A percentile compares a stretch with the other conserved stretches of the same genome.
Evolutionary conservation across 352 stramenopile genomes (phyloP).

Genomic region (Blastocystis sp.): DNA sequence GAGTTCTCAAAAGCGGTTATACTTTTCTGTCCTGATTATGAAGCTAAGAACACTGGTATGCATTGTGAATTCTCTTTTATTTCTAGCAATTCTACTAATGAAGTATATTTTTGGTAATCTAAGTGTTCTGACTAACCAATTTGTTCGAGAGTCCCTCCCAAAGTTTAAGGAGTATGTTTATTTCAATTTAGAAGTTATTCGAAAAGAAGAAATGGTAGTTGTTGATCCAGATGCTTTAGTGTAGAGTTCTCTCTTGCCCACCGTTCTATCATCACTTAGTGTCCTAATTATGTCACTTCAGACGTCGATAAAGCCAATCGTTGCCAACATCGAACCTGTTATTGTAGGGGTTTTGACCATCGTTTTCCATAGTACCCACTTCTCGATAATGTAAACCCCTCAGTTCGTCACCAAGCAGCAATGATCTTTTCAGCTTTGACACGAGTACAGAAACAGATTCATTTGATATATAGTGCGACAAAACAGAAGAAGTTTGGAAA

Average conservation of each 20-base stretch:
- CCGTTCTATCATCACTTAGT: not conserved
- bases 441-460: not conserved
- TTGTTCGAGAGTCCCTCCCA: conserved; percentile 5
- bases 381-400: not conserved
- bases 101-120: not conserved
- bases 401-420: not conserved
- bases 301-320: conserved; percentile 52
- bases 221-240: not conserved
- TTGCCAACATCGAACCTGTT: conserved; percentile 43
- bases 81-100: conserved; percentile 19
- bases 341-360: not conserved
- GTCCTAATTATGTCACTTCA: not conserved
- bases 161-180: conserved; percentile 45
- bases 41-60: conserved; percentile 21
- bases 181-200: conserved; percentile 40
- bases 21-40: conserved; percentile 9
- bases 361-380: conserved; percentile 16
- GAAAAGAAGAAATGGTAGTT: not conserved
- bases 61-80: not conserved
- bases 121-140: conserved; percentile 29
- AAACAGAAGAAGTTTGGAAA: conserved; percentile 20
- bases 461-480: conserved; percentile 7
- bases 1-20: conserved; percentile 53
- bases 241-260: not conserved
- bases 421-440: not conserved